Percentiles rank a stretch among this genome's conserved stretches.
These are phyloP conservation scores for Hebeloma cylindrosporum DNA, from an alignment of 768 basidiomycete genomes.

Conservation along the genomic window DNA sequence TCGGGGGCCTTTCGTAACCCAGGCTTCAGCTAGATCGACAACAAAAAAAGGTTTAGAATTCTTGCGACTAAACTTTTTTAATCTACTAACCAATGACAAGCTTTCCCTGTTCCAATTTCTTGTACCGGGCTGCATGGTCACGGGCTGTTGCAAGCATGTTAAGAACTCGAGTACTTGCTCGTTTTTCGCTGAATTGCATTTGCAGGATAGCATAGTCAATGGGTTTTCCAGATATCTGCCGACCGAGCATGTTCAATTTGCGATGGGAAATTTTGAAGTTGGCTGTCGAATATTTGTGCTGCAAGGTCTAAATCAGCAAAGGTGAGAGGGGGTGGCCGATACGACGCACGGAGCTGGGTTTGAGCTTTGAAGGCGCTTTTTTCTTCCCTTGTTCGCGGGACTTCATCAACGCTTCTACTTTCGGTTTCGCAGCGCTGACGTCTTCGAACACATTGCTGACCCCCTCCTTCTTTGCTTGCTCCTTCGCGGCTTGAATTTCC, in stretches of 20 bases:
- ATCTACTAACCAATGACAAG: conserved; percentile 76
- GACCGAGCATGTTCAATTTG: conserved; percentile 86
- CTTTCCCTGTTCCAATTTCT: conserved; percentile 67
- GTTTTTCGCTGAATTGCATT: conserved; percentile 95
- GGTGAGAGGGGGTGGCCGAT: not conserved
- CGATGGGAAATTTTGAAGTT: conserved; percentile 93
- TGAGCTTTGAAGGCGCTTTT: conserved; percentile 23
- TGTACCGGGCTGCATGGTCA: conserved; percentile 78
- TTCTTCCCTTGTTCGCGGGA: conserved; percentile 14
- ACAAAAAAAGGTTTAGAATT: conserved; percentile 4
- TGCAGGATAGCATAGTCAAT: conserved; percentile 95
- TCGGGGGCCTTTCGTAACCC: conserved; percentile 85
- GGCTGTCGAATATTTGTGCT: conserved; percentile 94
- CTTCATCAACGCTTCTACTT: conserved; percentile 9
- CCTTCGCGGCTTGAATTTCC: conserved; percentile 45
- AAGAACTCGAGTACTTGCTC: conserved; percentile 82
- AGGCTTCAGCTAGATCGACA: conserved; percentile 70
- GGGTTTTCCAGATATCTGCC: conserved; percentile 87
- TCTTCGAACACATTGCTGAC: conserved; percentile 53
- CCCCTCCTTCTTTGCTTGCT: conserved; percentile 44
- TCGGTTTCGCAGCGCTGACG: conserved; percentile 21
- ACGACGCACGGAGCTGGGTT: conserved; percentile 30
- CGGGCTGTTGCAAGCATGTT: conserved; percentile 86
- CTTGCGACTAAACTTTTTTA: not conserved
- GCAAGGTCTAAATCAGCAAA: not conserved